A percentile compares a stretch with the other conserved stretches of the same genome.
phyloP scores from a whole-genome alignment of 441 rosid species.

The Populus hybrid region DNA sequence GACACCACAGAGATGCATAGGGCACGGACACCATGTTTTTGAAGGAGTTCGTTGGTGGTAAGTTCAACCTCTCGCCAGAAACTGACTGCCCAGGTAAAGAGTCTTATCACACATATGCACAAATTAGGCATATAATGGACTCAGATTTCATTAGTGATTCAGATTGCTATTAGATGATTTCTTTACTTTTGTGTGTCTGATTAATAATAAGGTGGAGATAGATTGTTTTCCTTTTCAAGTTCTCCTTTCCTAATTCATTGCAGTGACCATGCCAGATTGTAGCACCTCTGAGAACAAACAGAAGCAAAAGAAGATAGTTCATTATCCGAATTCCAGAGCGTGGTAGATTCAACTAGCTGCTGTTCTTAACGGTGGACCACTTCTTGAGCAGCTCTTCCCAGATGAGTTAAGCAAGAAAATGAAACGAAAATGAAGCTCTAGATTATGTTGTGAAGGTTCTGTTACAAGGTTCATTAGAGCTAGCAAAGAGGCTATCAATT shows the following conservation, averaged over 20 bases:
- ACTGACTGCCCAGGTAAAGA: too few species aligned
- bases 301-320: constrained; percentile 65
- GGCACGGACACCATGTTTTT: too few species aligned
- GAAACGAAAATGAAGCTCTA: constrained; percentile 75
- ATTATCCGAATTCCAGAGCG: constrained; percentile 74
- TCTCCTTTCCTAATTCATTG: constrained; percentile 12
- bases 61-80: too few species aligned
- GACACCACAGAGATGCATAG: too few species aligned
- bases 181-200: background rate
- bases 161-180: background rate
- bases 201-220: background rate
- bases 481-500: constrained; percentile 80
- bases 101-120: background rate
- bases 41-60: too few species aligned
- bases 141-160: background rate
- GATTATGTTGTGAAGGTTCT: constrained; percentile 66
- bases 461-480: constrained; percentile 73
- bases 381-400: constrained; percentile 75
- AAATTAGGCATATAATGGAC: background rate
- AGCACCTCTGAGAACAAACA: constrained; percentile 52
- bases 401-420: constrained; percentile 70
- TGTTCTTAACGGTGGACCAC: constrained; percentile 86
- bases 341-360: constrained; percentile 89
- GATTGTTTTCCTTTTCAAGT: background rate
- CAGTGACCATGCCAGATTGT: constrained; percentile 71